phyloP scores from a whole-genome alignment of 139 green algal species.

The Zygnema circumcarinatum region DNA sequence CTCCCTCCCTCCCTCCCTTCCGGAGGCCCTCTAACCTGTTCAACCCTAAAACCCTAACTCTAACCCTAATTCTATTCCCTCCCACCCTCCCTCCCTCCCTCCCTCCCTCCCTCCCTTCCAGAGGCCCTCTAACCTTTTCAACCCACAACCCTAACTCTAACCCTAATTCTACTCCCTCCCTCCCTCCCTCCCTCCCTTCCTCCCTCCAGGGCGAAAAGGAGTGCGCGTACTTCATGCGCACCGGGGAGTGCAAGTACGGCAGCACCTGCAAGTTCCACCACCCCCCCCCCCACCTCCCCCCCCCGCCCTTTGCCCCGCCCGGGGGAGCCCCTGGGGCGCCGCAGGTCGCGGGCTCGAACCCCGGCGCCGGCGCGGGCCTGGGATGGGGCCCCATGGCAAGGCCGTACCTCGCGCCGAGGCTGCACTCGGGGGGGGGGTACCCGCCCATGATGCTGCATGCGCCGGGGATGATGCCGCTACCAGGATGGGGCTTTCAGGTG shows the following conservation, averaged over 20 bases:
- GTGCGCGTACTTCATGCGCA: slow-evolving; percentile 67
- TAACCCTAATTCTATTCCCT: background rate
- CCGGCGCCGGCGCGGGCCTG: background rate
- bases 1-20: background rate
- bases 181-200: background rate
- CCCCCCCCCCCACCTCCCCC: slow-evolving; percentile 1
- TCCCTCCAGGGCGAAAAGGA: slow-evolving; percentile 63
- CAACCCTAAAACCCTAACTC: background rate
- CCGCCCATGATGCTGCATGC: background rate
- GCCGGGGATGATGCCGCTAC: background rate
- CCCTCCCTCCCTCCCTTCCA: slow-evolving; percentile 1
- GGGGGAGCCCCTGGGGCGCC: background rate
- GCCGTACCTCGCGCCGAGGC: background rate
- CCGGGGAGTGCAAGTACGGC: slow-evolving; percentile 62
- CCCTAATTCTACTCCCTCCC: background rate
- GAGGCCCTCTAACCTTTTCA: background rate
- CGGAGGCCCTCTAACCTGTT: background rate
- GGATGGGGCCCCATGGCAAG: background rate
- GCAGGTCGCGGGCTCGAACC: background rate
- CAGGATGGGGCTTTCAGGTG: slow-evolving; percentile 18
- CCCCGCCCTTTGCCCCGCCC: background rate
- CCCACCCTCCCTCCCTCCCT: slow-evolving; percentile 7
- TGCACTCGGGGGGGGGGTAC: background rate
- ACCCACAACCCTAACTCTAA: background rate
- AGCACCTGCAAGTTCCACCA: slow-evolving; percentile 60